A percentile compares a stretch with the other conserved stretches of the same genome.
Conservation (phyloP, 2,329 filamentous ascomycete species). For the Scytalidium lignicola region DNA sequence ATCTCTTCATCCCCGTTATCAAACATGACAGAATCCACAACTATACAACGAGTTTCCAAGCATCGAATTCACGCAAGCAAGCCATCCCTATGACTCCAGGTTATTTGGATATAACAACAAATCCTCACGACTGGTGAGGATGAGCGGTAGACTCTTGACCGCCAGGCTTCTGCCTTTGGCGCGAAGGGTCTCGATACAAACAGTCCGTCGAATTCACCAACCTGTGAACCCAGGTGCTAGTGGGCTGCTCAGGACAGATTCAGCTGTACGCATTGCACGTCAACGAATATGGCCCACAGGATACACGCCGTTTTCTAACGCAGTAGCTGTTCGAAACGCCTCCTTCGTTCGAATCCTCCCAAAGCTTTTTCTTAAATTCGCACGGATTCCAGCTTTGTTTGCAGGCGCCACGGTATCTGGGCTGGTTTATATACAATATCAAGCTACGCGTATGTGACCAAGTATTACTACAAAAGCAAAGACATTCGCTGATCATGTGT, state of each 20-base stretch:
- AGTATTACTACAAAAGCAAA: background rate
- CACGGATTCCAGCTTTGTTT: constrained; percentile 83
- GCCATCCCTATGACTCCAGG: background rate
- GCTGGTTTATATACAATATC: constrained; percentile 91
- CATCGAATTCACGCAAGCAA: background rate
- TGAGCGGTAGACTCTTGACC: constrained; percentile 58
- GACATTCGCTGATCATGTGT: constrained; percentile 3
- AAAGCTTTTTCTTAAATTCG: constrained; percentile 84
- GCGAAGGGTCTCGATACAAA: constrained; percentile 52
- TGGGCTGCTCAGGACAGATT: constrained; percentile 63
- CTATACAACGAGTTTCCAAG: background rate
- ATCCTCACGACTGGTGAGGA: constrained; percentile 15
- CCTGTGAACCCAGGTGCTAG: constrained; percentile 52
- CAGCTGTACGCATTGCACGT: constrained; percentile 54
- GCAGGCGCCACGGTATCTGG: constrained; percentile 83
- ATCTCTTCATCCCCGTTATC: background rate
- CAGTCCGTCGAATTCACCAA: constrained; percentile 60
- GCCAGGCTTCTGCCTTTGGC: constrained; percentile 64
- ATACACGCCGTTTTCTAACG: constrained; percentile 77
- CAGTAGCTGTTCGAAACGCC: constrained; percentile 56
- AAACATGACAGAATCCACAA: background rate
- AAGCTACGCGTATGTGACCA: constrained; percentile 69
- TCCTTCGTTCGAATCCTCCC: constrained; percentile 68
- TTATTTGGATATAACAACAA: background rate
- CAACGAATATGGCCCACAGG: constrained; percentile 71